Evolutionary conservation across 2,329 filamentous ascomycete species (phyloP).

Genomic region (Rhexocercosporidium sp.): DNA sequence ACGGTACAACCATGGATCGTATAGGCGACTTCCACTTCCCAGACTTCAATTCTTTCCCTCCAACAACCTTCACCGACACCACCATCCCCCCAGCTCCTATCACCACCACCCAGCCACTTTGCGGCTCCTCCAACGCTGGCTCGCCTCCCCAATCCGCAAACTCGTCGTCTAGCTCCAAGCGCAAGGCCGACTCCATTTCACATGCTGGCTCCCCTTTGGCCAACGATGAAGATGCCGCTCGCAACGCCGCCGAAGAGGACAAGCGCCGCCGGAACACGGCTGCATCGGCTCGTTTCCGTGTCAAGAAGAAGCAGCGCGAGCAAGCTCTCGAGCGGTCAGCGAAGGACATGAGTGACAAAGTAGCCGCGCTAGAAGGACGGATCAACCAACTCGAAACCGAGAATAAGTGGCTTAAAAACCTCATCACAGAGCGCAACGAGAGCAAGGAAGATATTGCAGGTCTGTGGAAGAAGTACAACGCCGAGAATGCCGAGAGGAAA

Average conservation of each 20-base stretch:
- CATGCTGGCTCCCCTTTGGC: constrained; percentile 37
- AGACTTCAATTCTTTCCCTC: constrained; percentile 39
- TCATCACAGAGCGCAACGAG: constrained; percentile 81
- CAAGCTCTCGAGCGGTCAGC: constrained; percentile 81
- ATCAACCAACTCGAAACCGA: constrained; percentile 81
- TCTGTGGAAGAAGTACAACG: constrained; percentile 47
- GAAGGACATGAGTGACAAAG: constrained; percentile 84
- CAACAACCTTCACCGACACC: constrained; percentile 29
- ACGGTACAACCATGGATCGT: constrained; percentile 35
- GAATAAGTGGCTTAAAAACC: constrained; percentile 81
- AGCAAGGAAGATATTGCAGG: constrained; percentile 48
- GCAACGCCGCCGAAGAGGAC: constrained; percentile 82
- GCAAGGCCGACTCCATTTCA: constrained; percentile 38
- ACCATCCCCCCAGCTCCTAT: constrained; percentile 27
- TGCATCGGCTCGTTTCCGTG: constrained; percentile 84
- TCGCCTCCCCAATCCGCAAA: constrained; percentile 33
- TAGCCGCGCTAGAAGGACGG: constrained; percentile 71
- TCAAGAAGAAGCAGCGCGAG: constrained; percentile 96
- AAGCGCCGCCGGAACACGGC: constrained; percentile 90
- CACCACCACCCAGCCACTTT: constrained; percentile 27
- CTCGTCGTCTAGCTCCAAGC: constrained; percentile 37
- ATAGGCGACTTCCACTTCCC: constrained; percentile 42
- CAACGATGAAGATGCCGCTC: constrained; percentile 72
- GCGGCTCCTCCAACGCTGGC: constrained; percentile 29
- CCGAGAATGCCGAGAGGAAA: constrained; percentile 41